These are phyloP conservation scores for Entomortierella parvispora DNA, from an alignment of 192 early-diverging fungal species.

Conservation along the genomic window DNA sequence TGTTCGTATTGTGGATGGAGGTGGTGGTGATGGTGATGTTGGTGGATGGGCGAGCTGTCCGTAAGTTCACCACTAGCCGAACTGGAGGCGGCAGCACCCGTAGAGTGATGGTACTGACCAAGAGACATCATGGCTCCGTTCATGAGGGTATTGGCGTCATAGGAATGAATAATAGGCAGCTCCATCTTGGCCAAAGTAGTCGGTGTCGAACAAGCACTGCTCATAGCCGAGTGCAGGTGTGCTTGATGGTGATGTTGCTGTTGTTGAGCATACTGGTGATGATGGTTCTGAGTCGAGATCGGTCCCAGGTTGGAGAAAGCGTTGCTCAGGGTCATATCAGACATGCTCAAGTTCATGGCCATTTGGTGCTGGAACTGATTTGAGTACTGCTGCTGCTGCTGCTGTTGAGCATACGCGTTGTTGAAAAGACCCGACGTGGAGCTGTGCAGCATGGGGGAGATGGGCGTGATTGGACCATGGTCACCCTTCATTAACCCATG, in stretches of 20 bases:
- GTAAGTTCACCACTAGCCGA: too few species aligned
- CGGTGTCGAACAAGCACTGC: constrained; percentile 38
- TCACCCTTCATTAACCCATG: constrained; percentile 28
- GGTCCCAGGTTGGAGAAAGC: constrained; percentile 1
- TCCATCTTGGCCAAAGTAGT: constrained; percentile 37
- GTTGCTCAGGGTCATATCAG: constrained; percentile 32
- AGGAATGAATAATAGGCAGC: constrained; percentile 15
- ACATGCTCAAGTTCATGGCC: constrained; percentile 27
- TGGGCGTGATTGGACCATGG: constrained; percentile 38
- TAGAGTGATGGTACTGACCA: constrained; percentile 5
- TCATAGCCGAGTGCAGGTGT: not conserved
- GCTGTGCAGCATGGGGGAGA: constrained; percentile 34
- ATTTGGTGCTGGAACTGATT: constrained; percentile 26
- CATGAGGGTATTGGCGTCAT: constrained; percentile 7
- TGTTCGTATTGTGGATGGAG: not conserved
- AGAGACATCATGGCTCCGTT: constrained; percentile 3
- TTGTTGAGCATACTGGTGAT: not conserved
- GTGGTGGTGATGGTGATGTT: not conserved
- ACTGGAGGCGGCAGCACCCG: too few species aligned
- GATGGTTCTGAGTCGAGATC: not conserved
- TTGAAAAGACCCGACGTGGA: constrained; percentile 32
- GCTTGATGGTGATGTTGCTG: not conserved
- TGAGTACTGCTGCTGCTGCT: not conserved
- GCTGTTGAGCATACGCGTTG: too few species aligned
- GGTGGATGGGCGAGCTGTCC: too few species aligned